Base-by-base conservation (phyloP, 768 basidiomycete genomes). In the Leccinum olivaceopallidum region DNA sequence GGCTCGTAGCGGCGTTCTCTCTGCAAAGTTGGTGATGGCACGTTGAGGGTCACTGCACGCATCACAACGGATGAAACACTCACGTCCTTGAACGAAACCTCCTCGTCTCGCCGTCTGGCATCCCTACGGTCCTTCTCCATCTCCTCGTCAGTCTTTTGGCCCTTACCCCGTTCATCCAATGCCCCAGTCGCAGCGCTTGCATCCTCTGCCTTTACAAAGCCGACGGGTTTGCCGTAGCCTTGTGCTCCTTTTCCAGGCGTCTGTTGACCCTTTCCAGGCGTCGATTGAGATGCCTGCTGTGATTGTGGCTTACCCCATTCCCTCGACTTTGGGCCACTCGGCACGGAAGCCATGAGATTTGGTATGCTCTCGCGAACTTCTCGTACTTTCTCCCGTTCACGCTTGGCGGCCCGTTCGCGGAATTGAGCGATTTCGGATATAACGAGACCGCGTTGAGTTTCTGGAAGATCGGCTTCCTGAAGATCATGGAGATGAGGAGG, bases 401-500 rank as follows among this genome's bases (percentile, higher is more conserved):
- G 80, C 75, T 95, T 95, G 9, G 93, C 94, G 0, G 95, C 92
- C 22, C 92, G 86, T 76, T 98, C 95, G 60, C 97, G 85, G 75
- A 99, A 99, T 67, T 94, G 89, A 0, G 95, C 94, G 62, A 99
- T 99, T 72, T 98, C 95, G 32, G 92, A 93, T 63, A 98, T 92
- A 62, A 98, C 95, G 57, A 95, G 87, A 6, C 91, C 94, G 37
- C 96, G 89, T 67, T 85, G 80, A 0, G 92, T 92, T 77, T 99
- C 97, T 24, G 97, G 96, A 48, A 99, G 84, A 71, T 99, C 97
- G 56, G 94, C 92, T 77, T 97, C 95, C 71, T 94, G 91, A 48
- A 99, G 82, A 76, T 98, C 97, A 75, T 94, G 93, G 20, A 98
- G 83, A 76, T 99, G 97, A n/a, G 93, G 92, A 26, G 94, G 94